Evolutionary conservation across 148 eudicot species (phyloP).

Genomic region (Chenopodium album): DNA sequence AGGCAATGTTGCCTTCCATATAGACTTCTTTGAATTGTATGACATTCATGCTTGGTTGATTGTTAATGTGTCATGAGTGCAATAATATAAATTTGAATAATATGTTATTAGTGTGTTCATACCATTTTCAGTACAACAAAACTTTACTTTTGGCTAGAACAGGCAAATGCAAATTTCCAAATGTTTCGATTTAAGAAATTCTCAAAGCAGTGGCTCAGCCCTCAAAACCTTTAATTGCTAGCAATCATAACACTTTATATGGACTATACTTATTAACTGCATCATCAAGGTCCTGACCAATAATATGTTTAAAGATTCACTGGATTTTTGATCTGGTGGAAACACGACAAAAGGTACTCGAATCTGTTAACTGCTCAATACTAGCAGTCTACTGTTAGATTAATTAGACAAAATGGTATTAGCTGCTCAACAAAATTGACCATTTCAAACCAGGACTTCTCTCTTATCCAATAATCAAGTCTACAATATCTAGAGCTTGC

Average conservation of each 20-base stretch:
- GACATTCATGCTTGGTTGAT: slow-evolving; percentile 13
- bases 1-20: background rate
- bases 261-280: too few relatives aligned
- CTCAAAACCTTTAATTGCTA: too few relatives aligned
- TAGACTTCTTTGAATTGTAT: background rate
- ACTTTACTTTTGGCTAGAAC: background rate
- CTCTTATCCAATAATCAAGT: background rate
- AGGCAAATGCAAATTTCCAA: background rate
- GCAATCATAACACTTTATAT: too few relatives aligned
- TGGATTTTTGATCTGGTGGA: too few relatives aligned
- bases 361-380: background rate
- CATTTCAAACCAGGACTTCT: background rate
- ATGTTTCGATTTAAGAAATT: too few relatives aligned
- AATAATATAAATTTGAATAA: background rate
- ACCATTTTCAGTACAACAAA: background rate
- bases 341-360: too few relatives aligned
- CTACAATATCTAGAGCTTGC: background rate
- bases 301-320: too few relatives aligned
- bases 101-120: background rate
- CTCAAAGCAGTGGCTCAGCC: too few relatives aligned
- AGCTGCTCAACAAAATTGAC: background rate
- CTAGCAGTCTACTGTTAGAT: background rate
- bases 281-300: too few relatives aligned
- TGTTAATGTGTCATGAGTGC: background rate
- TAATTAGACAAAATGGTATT: background rate